These are phyloP conservation scores for Domatiomyces globalis DNA, from an alignment of 2,329 filamentous ascomycete genomes.

Conservation along the genomic window DNA sequence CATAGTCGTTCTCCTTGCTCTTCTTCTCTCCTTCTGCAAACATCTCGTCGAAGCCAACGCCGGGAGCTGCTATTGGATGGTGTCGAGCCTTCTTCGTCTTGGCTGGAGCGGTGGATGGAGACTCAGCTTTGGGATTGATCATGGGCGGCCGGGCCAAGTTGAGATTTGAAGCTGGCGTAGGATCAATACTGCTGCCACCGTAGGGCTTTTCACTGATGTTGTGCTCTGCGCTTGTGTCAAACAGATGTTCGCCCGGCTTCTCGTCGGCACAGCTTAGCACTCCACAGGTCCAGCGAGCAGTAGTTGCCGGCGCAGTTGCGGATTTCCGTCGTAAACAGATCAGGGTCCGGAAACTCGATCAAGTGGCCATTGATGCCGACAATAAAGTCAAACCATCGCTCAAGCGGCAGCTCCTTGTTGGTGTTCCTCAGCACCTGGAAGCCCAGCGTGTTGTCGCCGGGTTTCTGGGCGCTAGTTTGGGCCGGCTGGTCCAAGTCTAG, in stretches of 20 bases:
- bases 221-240: constrained; percentile 42
- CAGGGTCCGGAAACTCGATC: constrained; percentile 76
- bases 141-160: constrained; percentile 15
- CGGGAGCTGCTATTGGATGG: constrained; percentile 34
- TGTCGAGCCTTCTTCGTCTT: constrained; percentile 49
- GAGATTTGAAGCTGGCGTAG: constrained; percentile 12
- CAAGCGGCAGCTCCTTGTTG: constrained; percentile 62
- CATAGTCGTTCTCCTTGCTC: constrained; percentile 61
- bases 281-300: constrained; percentile 79
- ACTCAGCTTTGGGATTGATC: constrained; percentile 19
- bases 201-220: not conserved
- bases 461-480: constrained; percentile 35
- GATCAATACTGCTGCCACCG: constrained; percentile 2
- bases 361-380: constrained; percentile 90
- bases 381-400: constrained; percentile 98
- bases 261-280: constrained; percentile 56
- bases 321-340: constrained; percentile 79
- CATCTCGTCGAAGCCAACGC: constrained; percentile 65
- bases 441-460: constrained; percentile 55
- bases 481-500: constrained; percentile 63
- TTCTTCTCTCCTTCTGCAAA: constrained; percentile 79
- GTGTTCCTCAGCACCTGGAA: constrained; percentile 92
- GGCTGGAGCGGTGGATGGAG: constrained; percentile 26
- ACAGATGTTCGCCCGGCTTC: constrained; percentile 69
- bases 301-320: constrained; percentile 80